Conservation (phyloP, 225 moss, liverwort and hornwort species). For the Bryoerythrophyllum caledonicum region DNA sequence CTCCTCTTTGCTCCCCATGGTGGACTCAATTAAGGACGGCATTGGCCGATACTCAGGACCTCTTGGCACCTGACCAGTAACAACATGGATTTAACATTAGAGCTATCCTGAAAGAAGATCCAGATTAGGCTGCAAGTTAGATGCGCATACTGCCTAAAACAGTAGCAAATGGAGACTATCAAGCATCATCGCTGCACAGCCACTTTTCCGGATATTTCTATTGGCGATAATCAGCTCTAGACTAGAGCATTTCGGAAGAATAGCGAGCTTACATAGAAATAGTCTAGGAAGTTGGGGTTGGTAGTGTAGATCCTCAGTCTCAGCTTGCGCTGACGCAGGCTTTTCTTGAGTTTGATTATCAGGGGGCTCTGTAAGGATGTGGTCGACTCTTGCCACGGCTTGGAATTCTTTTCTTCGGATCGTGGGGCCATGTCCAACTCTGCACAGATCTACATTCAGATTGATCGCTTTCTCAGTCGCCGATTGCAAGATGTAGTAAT, state of each 20-base stretch:
- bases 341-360: constrained; percentile 47
- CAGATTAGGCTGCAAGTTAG: no score
- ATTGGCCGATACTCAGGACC: constrained; percentile 35
- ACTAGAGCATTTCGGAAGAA: neutral
- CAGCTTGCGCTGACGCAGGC: constrained; percentile 48
- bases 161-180: no score
- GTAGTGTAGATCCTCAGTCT: constrained; percentile 62
- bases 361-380: constrained; percentile 54
- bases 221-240: neutral
- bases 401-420: constrained; percentile 42
- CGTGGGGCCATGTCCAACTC: constrained; percentile 57
- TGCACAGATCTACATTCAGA: constrained; percentile 55
- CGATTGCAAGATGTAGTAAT: no score
- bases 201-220: no score
- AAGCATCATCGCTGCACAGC: no score
- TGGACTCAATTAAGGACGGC: constrained; percentile 46
- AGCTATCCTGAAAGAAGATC: no score
- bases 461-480: no score
- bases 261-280: constrained; percentile 52
- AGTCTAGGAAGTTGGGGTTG: constrained; percentile 52
- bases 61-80: constrained; percentile 27
- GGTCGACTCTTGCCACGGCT: constrained; percentile 60
- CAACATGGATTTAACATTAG: neutral
- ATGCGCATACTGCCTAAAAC: no score
- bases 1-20: constrained; percentile 96